Evolutionary conservation across 352 stramenopile species (phyloP).

Genomic region (Pythium phragmiticola): DNA sequence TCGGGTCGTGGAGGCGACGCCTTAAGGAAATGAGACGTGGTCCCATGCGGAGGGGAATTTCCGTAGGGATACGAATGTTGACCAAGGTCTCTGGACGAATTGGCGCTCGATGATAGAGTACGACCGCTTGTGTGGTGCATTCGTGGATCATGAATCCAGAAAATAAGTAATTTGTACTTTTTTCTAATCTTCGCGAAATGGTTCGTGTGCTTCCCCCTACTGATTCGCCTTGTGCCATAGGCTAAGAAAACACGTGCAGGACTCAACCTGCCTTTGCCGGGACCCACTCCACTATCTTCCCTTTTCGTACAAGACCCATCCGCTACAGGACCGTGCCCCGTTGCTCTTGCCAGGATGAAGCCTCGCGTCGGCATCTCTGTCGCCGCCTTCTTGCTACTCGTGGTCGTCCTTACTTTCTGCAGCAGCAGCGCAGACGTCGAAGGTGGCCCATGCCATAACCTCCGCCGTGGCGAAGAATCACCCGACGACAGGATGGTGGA

Average conservation of each 20-base stretch:
- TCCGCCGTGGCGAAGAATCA: background rate
- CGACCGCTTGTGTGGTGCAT: too few species aligned
- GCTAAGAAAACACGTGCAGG: background rate
- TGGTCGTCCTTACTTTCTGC: background rate
- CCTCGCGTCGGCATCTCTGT: background rate
- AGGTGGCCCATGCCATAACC: background rate
- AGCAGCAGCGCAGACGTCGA: background rate
- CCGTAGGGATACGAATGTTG: too few species aligned
- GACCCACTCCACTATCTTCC: too few species aligned
- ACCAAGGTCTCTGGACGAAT: too few species aligned
- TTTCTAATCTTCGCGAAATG: background rate
- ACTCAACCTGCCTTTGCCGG: too few species aligned
- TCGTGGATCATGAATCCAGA: background rate
- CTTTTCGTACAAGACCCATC: too few species aligned
- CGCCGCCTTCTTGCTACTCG: background rate
- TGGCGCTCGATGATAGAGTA: too few species aligned
- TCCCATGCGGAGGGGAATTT: too few species aligned
- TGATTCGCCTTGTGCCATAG: too few species aligned
- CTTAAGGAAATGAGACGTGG: too few species aligned
- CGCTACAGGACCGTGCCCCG: background rate
- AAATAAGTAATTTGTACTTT: background rate
- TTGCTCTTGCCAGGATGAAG: background rate
- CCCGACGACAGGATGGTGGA: background rate
- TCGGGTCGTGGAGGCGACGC: too few species aligned
- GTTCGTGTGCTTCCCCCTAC: background rate